Evolutionary conservation across 371 early-diverging fungal species (phyloP).

Genomic region (Thermomucor indicae-seudaticae): DNA sequence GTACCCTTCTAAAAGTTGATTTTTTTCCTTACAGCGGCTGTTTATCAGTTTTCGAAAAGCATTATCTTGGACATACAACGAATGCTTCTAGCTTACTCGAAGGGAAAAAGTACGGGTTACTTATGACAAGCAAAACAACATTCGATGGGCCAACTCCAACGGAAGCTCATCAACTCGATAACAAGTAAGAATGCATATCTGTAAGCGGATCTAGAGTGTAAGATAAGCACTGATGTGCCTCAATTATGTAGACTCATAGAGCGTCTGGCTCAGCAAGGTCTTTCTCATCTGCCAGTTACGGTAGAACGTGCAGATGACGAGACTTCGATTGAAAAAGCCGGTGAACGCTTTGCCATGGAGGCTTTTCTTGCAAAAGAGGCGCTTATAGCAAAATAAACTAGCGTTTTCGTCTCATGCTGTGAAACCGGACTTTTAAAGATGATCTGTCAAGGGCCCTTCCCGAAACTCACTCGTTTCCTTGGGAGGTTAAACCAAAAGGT

Average conservation of each 20-base stretch:
- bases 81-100: constrained; percentile 4
- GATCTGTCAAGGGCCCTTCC: too few species aligned
- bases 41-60: constrained; percentile 24
- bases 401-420: too few species aligned
- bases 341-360: constrained; percentile 10
- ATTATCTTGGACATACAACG: constrained; percentile 11
- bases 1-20: too few species aligned
- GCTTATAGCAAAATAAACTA: too few species aligned
- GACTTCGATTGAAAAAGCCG: constrained; percentile 11
- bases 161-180: constrained; percentile 9
- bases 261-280: constrained; percentile 6
- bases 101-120: constrained; percentile 16
- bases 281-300: constrained; percentile 11
- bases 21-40: constrained; percentile 10
- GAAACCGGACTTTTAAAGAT: too few species aligned
- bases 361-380: too few species aligned
- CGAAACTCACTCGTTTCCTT: too few species aligned
- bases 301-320: constrained; percentile 13
- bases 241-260: constrained; percentile 4
- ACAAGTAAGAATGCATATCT: too few species aligned
- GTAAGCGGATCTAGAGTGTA: too few species aligned
- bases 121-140: constrained; percentile 17
- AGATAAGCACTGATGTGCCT: too few species aligned
- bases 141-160: constrained; percentile 17
- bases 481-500: too few species aligned